Conservation (phyloP, 257 asterid species). For the Mitragyna speciosa region DNA sequence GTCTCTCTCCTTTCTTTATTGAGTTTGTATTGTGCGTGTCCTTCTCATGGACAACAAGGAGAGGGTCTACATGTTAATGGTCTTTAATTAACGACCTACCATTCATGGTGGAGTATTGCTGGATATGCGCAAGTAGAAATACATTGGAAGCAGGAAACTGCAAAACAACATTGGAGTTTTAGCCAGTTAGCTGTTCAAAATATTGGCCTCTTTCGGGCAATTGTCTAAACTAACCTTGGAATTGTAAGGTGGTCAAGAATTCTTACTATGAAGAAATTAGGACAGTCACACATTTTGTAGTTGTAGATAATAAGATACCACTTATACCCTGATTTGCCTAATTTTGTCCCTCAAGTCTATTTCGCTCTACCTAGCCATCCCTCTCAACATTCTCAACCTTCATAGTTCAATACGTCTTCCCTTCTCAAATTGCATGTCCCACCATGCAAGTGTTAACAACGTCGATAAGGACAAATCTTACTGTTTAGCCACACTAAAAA, state of each 20-base stretch:
- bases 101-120: slow-evolving; percentile 9
- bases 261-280: slow-evolving; percentile 9
- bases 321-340: slow-evolving; percentile 17
- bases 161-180: neutral
- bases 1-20: neutral
- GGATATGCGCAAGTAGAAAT: neutral
- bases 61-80: slow-evolving; percentile 12
- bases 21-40: slow-evolving; percentile 25
- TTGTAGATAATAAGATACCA: slow-evolving; percentile 18
- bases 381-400: slow-evolving; percentile 24
- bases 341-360: neutral
- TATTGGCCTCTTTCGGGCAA: neutral
- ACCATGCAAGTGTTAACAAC: slow-evolving; percentile 31
- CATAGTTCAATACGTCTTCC: slow-evolving; percentile 2
- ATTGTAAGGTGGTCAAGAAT: slow-evolving; percentile 35
- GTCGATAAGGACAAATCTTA: slow-evolving; percentile 17
- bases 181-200: slow-evolving; percentile 7
- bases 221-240: slow-evolving; percentile 39
- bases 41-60: slow-evolving; percentile 35
- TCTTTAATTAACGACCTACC: slow-evolving; percentile 36
- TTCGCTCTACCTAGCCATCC: slow-evolving; percentile 21
- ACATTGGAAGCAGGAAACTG: neutral
- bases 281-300: slow-evolving; percentile 21
- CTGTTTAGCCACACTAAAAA: slow-evolving; percentile 6
- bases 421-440: slow-evolving; percentile 22